These are phyloP conservation scores for Yamadazyma atmosphaerica DNA, from an alignment of 1,139 yeast genomes.

Conservation along the genomic window DNA sequence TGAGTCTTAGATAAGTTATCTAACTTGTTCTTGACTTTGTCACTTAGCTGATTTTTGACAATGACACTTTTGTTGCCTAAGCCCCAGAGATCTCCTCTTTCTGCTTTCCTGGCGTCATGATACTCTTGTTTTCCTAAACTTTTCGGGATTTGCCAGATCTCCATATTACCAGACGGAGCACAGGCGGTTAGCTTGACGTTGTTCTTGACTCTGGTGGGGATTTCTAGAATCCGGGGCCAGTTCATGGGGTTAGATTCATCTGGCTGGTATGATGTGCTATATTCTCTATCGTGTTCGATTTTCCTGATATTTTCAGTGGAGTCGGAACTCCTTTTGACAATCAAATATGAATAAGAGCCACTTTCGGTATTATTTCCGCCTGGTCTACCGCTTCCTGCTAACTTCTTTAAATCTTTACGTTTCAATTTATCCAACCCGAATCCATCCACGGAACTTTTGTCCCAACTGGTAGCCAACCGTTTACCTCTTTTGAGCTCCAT, in stretches of 20 bases:
- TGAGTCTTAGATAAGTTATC: constrained; percentile 40
- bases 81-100: constrained; percentile 89
- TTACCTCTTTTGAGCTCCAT: constrained; percentile 84
- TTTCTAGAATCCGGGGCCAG: constrained; percentile 75
- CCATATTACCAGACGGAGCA: constrained; percentile 74
- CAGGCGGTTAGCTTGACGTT: constrained; percentile 83
- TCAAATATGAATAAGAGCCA: constrained; percentile 74
- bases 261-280: constrained; percentile 21
- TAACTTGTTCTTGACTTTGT: constrained; percentile 32
- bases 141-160: constrained; percentile 85
- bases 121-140: constrained; percentile 73
- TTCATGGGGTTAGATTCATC: constrained; percentile 35
- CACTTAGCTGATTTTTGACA: constrained; percentile 34
- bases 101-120: constrained; percentile 87
- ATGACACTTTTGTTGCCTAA: constrained; percentile 68
- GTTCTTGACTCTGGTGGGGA: constrained; percentile 78
- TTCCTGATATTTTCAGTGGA: constrained; percentile 30
- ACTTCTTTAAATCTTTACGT: constrained; percentile 26
- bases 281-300: constrained; percentile 36
- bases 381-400: constrained; percentile 72
- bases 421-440: constrained; percentile 42
- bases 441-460: constrained; percentile 51
- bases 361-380: constrained; percentile 71
- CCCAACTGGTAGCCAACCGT: constrained; percentile 74
- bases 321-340: constrained; percentile 59